Base-by-base conservation (phyloP, 1,284 basidiomycete genomes). In the Serendipita sp. region DNA sequence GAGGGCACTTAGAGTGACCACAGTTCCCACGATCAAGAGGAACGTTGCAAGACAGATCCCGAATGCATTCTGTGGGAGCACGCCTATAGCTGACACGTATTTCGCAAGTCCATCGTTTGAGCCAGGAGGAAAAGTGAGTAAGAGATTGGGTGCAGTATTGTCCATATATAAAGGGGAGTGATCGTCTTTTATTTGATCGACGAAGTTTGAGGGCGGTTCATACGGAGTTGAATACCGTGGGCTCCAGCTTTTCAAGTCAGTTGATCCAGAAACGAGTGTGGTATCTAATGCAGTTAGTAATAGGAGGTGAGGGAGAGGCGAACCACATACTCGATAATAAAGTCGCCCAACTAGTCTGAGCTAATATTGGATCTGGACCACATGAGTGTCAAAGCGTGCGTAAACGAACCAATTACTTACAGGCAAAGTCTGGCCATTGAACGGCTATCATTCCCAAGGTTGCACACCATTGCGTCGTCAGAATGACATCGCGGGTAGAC, bases 401-500 rank as follows among this genome's bases (percentile, higher is more conserved):
- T 35, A 60, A 62, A 61, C 26, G 67, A 60, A 45, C 63, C 67
- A 58, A n/a, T 38, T 47, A 80, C 85, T 70, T 70, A 91, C 93
- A 98, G 64, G 88, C 81, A 73, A 94, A 98, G 12, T 80, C 76
- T 1, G 95, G 94, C 94, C 94, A 99, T 70, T 91, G 79, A 32
- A 98, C 92, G 32, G 92, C 89, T 60, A 97, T 83, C 89, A 96
- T 95, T 30, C 85, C 85, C 26, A 98, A 76, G 58, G 85, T 81
- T 30, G 88, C 80, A 71, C 87, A 88, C 85, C 87, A 98, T 69
- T 97, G 93, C 0, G 93, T 88, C 70, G 95, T 92, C 70, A 91
- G 88, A 61, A 97, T 81, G 64, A 99, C 82, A 72, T 99, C 95
- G 65, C 93, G 81, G 74, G 94, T 78, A 3, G 92, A 92, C 0